Evolutionary conservation across 2,329 filamentous ascomycete genomes (phyloP).

Genomic region (Ascochyta fabae): DNA sequence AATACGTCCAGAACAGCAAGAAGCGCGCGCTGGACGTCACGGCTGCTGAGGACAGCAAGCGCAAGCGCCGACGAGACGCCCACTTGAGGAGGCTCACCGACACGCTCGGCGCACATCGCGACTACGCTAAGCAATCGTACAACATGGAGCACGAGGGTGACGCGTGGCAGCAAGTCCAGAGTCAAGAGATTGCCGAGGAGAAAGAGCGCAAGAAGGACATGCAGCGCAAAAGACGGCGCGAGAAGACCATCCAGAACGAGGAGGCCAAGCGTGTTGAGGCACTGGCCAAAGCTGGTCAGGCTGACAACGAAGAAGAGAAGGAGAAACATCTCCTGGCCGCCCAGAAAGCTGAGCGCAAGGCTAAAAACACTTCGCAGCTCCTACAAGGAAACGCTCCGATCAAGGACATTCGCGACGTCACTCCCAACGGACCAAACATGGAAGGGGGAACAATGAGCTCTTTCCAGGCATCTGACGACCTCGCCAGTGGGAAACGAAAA

Average conservation of each 20-base stretch:
- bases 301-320: constrained; percentile 81
- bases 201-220: constrained; percentile 99
- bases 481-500: constrained; percentile 57
- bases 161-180: constrained; percentile 84
- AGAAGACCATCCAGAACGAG: constrained; percentile 92
- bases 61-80: constrained; percentile 66
- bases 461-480: constrained; percentile 72
- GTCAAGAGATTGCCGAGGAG: constrained; percentile 88
- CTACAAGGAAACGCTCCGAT: constrained; percentile 78
- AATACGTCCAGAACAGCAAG: constrained; percentile 60
- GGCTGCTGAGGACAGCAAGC: constrained; percentile 66
- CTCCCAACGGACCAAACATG: constrained; percentile 77
- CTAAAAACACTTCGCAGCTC: constrained; percentile 85
- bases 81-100: constrained; percentile 63
- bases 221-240: constrained; percentile 93
- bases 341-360: constrained; percentile 90
- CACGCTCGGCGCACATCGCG: constrained; percentile 70
- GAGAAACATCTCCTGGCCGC: constrained; percentile 83
- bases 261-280: constrained; percentile 81
- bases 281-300: constrained; percentile 76
- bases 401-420: constrained; percentile 75
- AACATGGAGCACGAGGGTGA: constrained; percentile 78
- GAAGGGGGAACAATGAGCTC: constrained; percentile 86
- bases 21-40: constrained; percentile 75
- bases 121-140: constrained; percentile 76